A percentile compares a stretch with the other conserved stretches of the same genome.
These are phyloP conservation scores for Citrullus mucosospermus DNA, from an alignment of 306 rosid genomes.

Conservation along the genomic window DNA sequence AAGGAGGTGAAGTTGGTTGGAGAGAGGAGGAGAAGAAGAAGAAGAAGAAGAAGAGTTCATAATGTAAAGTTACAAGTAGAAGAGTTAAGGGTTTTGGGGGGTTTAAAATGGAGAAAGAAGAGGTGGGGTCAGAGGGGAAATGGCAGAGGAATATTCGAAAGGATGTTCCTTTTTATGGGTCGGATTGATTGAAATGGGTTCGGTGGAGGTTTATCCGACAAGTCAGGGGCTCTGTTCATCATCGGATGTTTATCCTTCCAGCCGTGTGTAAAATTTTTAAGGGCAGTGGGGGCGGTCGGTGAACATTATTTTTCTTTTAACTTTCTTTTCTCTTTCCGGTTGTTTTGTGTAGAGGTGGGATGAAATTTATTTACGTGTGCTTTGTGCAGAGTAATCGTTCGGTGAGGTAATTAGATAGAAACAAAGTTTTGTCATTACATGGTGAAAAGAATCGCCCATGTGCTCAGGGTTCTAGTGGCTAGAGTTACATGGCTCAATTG, in stretches of 20 bases:
- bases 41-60: not conserved
- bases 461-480: not conserved
- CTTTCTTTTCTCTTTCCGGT: not conserved
- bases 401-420: not conserved
- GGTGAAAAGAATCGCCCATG: not conserved
- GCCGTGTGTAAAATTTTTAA: not conserved
- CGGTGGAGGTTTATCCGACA: conserved; percentile 5
- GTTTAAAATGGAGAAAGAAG: not conserved
- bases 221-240: not conserved
- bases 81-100: not conserved
- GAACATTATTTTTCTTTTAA: not conserved
- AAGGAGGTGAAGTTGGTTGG: conserved; percentile 5
- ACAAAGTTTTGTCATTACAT: not conserved
- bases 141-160: not conserved
- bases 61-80: not conserved
- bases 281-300: not conserved
- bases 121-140: not conserved
- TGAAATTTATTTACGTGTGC: not conserved
- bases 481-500: not conserved
- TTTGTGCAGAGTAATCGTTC: not conserved
- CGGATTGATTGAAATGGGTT: not conserved
- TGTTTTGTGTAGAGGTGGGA: not conserved
- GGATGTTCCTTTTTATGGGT: not conserved
- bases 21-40: not conserved
- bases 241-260: not conserved